Conservation (phyloP, 176 grass and related monocot species). For the Luzula sylvatica region DNA sequence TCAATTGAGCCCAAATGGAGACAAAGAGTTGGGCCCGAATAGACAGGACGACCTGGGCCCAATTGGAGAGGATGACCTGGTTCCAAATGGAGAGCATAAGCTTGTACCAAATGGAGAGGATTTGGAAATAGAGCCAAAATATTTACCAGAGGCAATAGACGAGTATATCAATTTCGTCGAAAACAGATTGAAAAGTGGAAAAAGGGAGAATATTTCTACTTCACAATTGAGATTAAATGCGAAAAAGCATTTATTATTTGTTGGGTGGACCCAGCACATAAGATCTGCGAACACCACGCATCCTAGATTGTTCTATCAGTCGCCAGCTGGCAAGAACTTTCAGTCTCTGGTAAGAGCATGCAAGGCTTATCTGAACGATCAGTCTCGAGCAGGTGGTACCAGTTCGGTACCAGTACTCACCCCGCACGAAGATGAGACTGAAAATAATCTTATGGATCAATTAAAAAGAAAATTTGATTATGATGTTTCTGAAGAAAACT, state of each 20-base stretch:
- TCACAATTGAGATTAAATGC: constrained; percentile 36
- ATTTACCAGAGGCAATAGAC: constrained; percentile 22
- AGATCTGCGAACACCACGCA: constrained; percentile 19
- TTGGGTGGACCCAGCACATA: constrained; percentile 33
- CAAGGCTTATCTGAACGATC: constrained; percentile 32
- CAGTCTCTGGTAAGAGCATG: constrained; percentile 48
- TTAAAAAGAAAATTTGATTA: too few relatives aligned
- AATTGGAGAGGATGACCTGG: too few relatives aligned
- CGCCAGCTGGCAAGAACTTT: constrained; percentile 43
- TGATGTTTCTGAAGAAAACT: too few relatives aligned
- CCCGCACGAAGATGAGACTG: too few relatives aligned
- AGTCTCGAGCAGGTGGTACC: neutral
- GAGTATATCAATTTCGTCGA: constrained; percentile 36
- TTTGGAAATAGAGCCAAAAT: constrained; percentile 11
- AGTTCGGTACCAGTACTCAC: too few relatives aligned
- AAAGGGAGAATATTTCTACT: constrained; percentile 3
- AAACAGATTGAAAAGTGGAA: constrained; percentile 17
- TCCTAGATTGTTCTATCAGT: constrained; percentile 14
- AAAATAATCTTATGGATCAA: too few relatives aligned
- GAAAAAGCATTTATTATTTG: constrained; percentile 40
- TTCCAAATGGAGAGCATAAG: too few relatives aligned
- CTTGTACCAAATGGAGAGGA: too few relatives aligned
- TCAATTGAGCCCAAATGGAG: too few relatives aligned
- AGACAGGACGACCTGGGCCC: too few relatives aligned
- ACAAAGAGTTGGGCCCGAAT: too few relatives aligned